phyloP scores from a whole-genome alignment of 352 stramenopile genomes.

The Pythium phragmitis region DNA sequence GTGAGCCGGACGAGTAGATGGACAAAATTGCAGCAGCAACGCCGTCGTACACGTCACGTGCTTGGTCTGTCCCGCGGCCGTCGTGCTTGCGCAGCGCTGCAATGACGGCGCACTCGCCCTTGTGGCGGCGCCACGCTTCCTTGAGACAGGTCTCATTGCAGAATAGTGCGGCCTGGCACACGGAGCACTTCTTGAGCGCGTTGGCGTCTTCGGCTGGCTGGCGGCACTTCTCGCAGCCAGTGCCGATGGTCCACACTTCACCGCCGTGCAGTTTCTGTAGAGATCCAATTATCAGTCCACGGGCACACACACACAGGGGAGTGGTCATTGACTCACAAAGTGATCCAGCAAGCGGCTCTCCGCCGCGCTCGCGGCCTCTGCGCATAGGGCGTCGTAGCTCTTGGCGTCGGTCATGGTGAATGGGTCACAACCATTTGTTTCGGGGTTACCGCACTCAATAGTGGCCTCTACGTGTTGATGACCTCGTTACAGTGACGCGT shows the following conservation, averaged over 20 bases:
- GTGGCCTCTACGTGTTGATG: background rate
- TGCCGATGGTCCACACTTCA: constrained; percentile 70
- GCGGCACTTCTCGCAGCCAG: constrained; percentile 58
- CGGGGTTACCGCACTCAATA: constrained; percentile 10
- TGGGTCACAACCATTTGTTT: background rate
- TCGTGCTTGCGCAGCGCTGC: constrained; percentile 42
- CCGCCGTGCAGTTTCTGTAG: constrained; percentile 59
- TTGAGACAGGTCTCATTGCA: constrained; percentile 64
- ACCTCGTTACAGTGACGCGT: constrained; percentile 31
- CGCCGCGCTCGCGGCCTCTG: constrained; percentile 54
- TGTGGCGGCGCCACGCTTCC: constrained; percentile 55
- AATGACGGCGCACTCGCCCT: constrained; percentile 61
- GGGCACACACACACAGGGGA: background rate
- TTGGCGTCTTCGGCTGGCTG: constrained; percentile 42
- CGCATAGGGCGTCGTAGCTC: constrained; percentile 68
- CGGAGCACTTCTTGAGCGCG: constrained; percentile 59
- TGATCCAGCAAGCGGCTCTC: constrained; percentile 71
- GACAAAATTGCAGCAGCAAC: background rate
- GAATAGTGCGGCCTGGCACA: constrained; percentile 62
- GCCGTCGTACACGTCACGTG: background rate
- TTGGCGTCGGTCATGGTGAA: constrained; percentile 19
- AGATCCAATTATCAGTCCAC: background rate
- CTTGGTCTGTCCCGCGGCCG: background rate
- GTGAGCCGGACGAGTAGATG: background rate
- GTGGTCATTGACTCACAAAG: constrained; percentile 35